Evolutionary conservation across 805 yeast species (phyloP).

Genomic region (Ogataea parapolymorpha): DNA sequence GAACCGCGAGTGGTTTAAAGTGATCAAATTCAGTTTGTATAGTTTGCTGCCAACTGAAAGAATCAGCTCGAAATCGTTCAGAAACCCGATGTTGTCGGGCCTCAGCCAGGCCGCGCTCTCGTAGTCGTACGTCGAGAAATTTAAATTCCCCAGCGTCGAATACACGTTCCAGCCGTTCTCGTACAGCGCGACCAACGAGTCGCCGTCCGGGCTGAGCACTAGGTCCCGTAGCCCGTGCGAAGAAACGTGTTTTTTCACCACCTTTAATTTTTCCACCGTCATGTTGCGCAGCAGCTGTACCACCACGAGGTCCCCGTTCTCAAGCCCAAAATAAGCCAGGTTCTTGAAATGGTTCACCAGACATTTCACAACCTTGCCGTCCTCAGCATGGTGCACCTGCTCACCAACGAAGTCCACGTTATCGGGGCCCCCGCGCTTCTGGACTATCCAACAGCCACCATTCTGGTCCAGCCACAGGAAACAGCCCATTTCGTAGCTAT

Average conservation of each 20-base stretch:
- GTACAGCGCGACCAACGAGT: slow-evolving; percentile 26
- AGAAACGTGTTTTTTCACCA: slow-evolving; percentile 36
- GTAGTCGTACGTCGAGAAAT: slow-evolving; percentile 39
- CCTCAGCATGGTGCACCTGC: slow-evolving; percentile 19
- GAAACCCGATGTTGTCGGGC: slow-evolving; percentile 18
- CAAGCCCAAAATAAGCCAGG: slow-evolving; percentile 38
- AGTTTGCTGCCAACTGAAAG: slow-evolving; percentile 31
- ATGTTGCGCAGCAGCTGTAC: slow-evolving; percentile 37
- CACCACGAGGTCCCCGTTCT: slow-evolving; percentile 35
- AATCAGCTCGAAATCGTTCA: slow-evolving; percentile 34
- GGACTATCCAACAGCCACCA: slow-evolving; percentile 32
- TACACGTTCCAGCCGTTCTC: slow-evolving; percentile 46
- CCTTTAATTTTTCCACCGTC: slow-evolving; percentile 28
- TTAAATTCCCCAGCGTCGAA: slow-evolving; percentile 46
- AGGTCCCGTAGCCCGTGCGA: slow-evolving; percentile 30
- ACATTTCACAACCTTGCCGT: slow-evolving; percentile 21
- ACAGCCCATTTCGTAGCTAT: slow-evolving; percentile 24
- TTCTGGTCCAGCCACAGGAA: slow-evolving; percentile 31
- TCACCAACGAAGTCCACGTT: slow-evolving; percentile 23
- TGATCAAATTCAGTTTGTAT: slow-evolving; percentile 24
- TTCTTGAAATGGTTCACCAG: slow-evolving; percentile 41
- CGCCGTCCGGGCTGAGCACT: slow-evolving; percentile 27
- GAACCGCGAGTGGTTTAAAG: slow-evolving; percentile 24
- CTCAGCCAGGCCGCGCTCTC: slow-evolving; percentile 25
- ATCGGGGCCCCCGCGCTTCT: slow-evolving; percentile 9